phyloP scores from a whole-genome alignment of 495 filamentous ascomycete species.

The Aspergillus bridgeri region DNA sequence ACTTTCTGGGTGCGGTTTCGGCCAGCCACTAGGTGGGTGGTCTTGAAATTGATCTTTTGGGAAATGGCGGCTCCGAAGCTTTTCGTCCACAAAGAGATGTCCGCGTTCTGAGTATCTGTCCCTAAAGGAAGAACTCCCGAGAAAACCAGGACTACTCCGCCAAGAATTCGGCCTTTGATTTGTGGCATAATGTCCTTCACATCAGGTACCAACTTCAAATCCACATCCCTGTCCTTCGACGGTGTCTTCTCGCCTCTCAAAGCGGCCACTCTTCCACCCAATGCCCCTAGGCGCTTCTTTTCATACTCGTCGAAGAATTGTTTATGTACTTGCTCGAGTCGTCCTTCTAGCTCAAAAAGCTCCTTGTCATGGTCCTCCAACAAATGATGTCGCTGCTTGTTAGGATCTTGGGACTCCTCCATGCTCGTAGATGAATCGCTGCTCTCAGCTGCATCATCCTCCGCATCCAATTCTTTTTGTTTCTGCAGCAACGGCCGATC shows the following conservation, averaged over 20 bases:
- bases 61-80: constrained; percentile 78
- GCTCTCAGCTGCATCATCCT: constrained; percentile 62
- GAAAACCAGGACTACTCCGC: constrained; percentile 69
- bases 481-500: constrained; percentile 83
- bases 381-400: constrained; percentile 66
- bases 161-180: constrained; percentile 71
- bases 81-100: constrained; percentile 78
- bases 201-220: constrained; percentile 73
- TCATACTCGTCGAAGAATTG: constrained; percentile 83
- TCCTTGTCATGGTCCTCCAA: constrained; percentile 83
- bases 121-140: constrained; percentile 84
- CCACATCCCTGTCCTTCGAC: constrained; percentile 52
- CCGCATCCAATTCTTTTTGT: constrained; percentile 82
- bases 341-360: constrained; percentile 66
- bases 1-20: constrained; percentile 88
- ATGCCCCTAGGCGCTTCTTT: constrained; percentile 38
- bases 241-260: constrained; percentile 51
- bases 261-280: constrained; percentile 58
- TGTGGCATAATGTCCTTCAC: constrained; percentile 74
- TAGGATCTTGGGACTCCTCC: constrained; percentile 41
- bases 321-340: constrained; percentile 69
- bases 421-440: constrained; percentile 35
- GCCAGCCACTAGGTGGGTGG: constrained; percentile 68
- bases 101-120: constrained; percentile 70
- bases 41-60: constrained; percentile 52